These are phyloP conservation scores for Botrytis galanthina DNA, from an alignment of 2,329 filamentous ascomycete genomes.

Conservation along the genomic window DNA sequence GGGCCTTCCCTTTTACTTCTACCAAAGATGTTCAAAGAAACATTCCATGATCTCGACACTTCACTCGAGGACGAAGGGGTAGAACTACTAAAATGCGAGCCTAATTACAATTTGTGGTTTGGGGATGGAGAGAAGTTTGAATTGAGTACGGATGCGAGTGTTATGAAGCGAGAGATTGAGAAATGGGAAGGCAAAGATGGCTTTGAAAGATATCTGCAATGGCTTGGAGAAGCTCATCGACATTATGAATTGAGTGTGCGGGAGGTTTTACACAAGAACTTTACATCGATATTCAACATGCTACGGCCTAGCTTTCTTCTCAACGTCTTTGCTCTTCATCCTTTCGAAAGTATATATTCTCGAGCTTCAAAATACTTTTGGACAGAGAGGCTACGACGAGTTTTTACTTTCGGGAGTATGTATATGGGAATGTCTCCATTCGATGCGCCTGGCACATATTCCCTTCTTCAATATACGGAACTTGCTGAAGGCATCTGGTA, in stretches of 20 bases:
- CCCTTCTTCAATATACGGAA: slow-evolving; percentile 71
- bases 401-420: slow-evolving; percentile 78
- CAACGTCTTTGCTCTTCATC: slow-evolving; percentile 61
- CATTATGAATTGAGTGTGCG: slow-evolving; percentile 68
- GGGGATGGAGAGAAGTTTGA: slow-evolving; percentile 63
- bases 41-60: slow-evolving; percentile 67
- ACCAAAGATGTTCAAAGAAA: slow-evolving; percentile 67
- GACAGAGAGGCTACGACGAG: slow-evolving; percentile 65
- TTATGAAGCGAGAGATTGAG: slow-evolving; percentile 70
- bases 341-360: slow-evolving; percentile 68
- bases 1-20: slow-evolving; percentile 72
- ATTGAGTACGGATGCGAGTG: slow-evolving; percentile 64
- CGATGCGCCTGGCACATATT: slow-evolving; percentile 73
- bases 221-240: slow-evolving; percentile 63
- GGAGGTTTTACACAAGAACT: slow-evolving; percentile 67
- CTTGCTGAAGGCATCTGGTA: slow-evolving; percentile 76
- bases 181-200: slow-evolving; percentile 70
- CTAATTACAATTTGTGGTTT: slow-evolving; percentile 75
- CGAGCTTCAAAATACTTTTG: slow-evolving; percentile 66
- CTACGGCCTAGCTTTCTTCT: slow-evolving; percentile 56
- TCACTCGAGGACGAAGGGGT: slow-evolving; percentile 64
- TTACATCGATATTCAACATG: slow-evolving; percentile 58
- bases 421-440: slow-evolving; percentile 81
- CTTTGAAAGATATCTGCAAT: slow-evolving; percentile 66
- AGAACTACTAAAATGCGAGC: slow-evolving; percentile 66